Percentiles rank a stretch among this genome's conserved stretches.
Conservation (phyloP, 805 yeast species). For the Kluyveromyces dobzhanskii region DNA sequence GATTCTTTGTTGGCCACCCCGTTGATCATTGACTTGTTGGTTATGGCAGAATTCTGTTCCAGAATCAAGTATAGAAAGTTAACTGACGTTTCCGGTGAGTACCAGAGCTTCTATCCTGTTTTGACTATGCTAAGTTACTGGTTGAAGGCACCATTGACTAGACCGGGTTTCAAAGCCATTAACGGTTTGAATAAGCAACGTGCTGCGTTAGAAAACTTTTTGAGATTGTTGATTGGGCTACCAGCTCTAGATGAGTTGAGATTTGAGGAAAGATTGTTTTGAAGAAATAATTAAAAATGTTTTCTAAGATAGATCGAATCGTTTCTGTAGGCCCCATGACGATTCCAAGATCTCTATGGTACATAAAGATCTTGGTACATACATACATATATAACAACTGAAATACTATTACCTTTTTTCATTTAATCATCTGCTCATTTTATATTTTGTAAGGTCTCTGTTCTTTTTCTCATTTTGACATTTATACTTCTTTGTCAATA, state of each 20-base stretch:
- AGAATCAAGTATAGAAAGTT: conserved; percentile 71
- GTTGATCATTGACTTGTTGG: conserved; percentile 81
- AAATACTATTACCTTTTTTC: too few species aligned
- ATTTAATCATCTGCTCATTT: too few species aligned
- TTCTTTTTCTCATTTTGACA: too few species aligned
- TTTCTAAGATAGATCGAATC: too few species aligned
- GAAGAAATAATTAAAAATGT: background rate
- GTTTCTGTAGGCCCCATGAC: too few species aligned
- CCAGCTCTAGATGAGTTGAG: conserved; percentile 87
- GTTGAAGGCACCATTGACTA: conserved; percentile 93
- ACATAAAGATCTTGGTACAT: too few species aligned
- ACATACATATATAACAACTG: too few species aligned
- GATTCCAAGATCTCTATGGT: too few species aligned
- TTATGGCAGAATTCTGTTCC: conserved; percentile 82
- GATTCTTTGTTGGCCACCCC: conserved; percentile 94
- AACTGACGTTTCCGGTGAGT: conserved; percentile 37
- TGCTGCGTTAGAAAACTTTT: conserved; percentile 81
- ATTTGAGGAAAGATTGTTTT: conserved; percentile 71
- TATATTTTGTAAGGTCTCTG: too few species aligned
- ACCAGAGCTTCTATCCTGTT: conserved; percentile 70
- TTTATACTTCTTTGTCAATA: too few species aligned
- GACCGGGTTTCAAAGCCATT: conserved; percentile 83
- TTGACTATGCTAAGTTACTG: conserved; percentile 84
- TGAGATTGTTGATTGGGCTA: conserved; percentile 83
- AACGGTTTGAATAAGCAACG: conserved; percentile 95